phyloP scores from a whole-genome alignment of 306 rosid genomes.

The Phaseolus lunatus region DNA sequence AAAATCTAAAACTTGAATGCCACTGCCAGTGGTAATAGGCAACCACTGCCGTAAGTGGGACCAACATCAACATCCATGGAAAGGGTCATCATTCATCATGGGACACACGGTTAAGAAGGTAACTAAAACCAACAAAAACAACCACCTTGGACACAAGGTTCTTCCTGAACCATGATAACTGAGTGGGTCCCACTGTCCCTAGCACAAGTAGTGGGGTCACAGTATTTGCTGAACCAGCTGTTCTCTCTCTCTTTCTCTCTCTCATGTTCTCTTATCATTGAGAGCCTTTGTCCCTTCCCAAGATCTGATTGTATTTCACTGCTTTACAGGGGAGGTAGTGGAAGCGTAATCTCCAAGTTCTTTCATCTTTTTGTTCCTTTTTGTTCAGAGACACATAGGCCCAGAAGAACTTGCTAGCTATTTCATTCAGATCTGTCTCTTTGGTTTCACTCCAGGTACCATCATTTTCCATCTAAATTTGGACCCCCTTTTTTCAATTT shows the following conservation, averaged over 20 bases:
- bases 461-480: conserved; percentile 40
- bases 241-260: conserved; percentile 38
- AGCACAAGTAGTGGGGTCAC: conserved; percentile 60
- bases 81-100: conserved; percentile 19
- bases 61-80: conserved; percentile 34
- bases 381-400: conserved; percentile 32
- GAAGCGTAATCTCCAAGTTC: conserved; percentile 44
- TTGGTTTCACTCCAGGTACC: conserved; percentile 61
- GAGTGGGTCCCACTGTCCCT: conserved; percentile 48
- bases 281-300: conserved; percentile 44
- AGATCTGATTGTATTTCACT: conserved; percentile 62
- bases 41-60: conserved; percentile 4
- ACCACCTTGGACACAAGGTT: conserved; percentile 12
- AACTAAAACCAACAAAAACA: conserved; percentile 27
- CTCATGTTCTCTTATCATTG: conserved; percentile 44
- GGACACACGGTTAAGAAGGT: conserved; percentile 30
- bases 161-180: conserved; percentile 30
- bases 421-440: conserved; percentile 68
- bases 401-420: conserved; percentile 32
- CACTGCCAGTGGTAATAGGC: background rate
- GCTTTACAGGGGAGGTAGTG: conserved; percentile 40
- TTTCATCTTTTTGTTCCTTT: conserved; percentile 50
- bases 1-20: background rate
- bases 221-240: conserved; percentile 65
- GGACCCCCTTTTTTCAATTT: background rate